Conservation (phyloP, 2,329 filamentous ascomycete species). For the Coleophoma cylindrospora region DNA sequence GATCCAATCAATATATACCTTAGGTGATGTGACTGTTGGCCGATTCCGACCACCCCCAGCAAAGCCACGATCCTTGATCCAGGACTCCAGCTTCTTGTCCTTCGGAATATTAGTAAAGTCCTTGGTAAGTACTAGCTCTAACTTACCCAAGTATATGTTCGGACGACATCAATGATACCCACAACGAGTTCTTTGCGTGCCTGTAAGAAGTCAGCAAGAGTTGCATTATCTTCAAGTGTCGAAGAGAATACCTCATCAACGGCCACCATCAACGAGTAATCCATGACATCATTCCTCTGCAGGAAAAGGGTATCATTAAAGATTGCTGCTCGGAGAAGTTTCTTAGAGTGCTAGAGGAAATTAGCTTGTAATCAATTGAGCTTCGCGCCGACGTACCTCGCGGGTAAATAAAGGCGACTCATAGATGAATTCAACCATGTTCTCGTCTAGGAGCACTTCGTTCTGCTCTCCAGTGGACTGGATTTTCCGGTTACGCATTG, state of each 20-base stretch:
- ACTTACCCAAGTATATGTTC: conserved; percentile 83
- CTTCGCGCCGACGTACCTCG: conserved; percentile 39
- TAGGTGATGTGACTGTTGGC: conserved; percentile 93
- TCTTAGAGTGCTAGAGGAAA: conserved; percentile 68
- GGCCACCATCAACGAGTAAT: conserved; percentile 97
- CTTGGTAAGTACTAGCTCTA: background rate
- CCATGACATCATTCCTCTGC: conserved; percentile 95
- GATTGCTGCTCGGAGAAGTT: conserved; percentile 82
- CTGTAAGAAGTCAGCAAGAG: conserved; percentile 6
- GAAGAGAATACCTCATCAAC: conserved; percentile 64
- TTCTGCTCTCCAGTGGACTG: conserved; percentile 93
- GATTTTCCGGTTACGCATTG: conserved; percentile 97
- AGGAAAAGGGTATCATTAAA: conserved; percentile 98
- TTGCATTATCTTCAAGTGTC: too few relatives aligned
- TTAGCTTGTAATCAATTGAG: background rate
- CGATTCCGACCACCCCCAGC: conserved; percentile 71
- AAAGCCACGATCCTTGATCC: conserved; percentile 96
- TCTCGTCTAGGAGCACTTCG: conserved; percentile 94
- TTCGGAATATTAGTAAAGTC: conserved; percentile 4
- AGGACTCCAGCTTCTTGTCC: conserved; percentile 98
- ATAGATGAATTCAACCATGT: conserved; percentile 99
- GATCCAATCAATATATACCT: conserved; percentile 46
- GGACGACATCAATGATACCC: conserved; percentile 96
- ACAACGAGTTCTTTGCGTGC: conserved; percentile 85
- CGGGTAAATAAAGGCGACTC: conserved; percentile 92